phyloP scores from a whole-genome alignment of 257 asterid species.

The Catharanthus roseus region DNA sequence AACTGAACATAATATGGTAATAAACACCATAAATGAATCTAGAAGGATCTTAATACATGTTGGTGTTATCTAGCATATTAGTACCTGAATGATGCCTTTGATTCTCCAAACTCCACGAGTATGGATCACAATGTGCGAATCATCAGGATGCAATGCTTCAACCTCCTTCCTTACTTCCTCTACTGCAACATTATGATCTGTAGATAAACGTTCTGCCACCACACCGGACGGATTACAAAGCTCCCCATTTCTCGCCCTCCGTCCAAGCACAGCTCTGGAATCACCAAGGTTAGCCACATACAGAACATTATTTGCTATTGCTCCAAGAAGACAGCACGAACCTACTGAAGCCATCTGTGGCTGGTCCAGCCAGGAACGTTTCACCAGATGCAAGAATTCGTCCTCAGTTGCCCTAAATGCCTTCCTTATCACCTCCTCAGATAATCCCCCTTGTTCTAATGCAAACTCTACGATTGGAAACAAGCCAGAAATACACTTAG shows the following conservation, averaged over 20 bases:
- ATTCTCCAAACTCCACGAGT: slow-evolving; percentile 43
- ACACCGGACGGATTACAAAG: slow-evolving; percentile 16
- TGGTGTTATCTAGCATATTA: not conserved
- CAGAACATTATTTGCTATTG: slow-evolving; percentile 26
- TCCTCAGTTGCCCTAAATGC: slow-evolving; percentile 33
- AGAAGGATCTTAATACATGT: not conserved
- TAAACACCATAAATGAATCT: not conserved
- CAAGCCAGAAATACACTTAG: not conserved
- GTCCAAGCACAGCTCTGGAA: slow-evolving; percentile 40
- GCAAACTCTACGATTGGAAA: slow-evolving; percentile 25
- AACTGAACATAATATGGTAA: not conserved
- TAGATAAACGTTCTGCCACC: slow-evolving; percentile 35
- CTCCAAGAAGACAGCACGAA: slow-evolving; percentile 40
- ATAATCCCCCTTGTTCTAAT: slow-evolving; percentile 31
- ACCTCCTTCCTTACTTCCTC: slow-evolving; percentile 42
- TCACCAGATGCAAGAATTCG: slow-evolving; percentile 32
- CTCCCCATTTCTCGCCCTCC: slow-evolving; percentile 18
- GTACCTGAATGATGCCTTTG: slow-evolving; percentile 43
- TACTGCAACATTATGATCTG: slow-evolving; percentile 36
- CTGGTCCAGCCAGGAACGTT: slow-evolving; percentile 27
- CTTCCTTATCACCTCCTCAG: slow-evolving; percentile 38
- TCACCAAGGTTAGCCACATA: slow-evolving; percentile 43
- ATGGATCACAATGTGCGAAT: slow-evolving; percentile 32
- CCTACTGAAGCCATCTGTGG: slow-evolving; percentile 41
- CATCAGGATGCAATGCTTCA: slow-evolving; percentile 44